phyloP scores from a whole-genome alignment of 1,284 basidiomycete genomes.

The Ganoderma resinaceum region DNA sequence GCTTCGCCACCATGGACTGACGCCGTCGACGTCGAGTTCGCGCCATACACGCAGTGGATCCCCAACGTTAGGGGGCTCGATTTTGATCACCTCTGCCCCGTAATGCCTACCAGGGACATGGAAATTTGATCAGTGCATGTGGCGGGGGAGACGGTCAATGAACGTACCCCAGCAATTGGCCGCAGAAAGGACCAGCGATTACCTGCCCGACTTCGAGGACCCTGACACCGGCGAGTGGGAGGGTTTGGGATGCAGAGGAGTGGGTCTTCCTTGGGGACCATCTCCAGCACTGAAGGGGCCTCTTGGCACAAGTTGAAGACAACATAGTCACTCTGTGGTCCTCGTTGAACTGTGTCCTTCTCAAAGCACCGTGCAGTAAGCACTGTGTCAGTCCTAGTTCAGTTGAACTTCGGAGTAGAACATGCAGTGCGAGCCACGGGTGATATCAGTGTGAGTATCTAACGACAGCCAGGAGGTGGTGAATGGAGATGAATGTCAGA shows the following conservation, averaged over 20 bases:
- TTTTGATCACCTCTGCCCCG: conserved; percentile 74
- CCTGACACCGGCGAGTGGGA: conserved; percentile 66
- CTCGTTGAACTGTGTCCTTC: no score
- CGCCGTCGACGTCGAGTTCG: conserved; percentile 72
- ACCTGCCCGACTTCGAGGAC: conserved; percentile 74
- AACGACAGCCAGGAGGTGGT: no score
- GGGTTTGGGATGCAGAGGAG: conserved; percentile 23
- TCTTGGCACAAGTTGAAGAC: no score
- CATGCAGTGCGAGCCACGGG: no score
- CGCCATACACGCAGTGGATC: conserved; percentile 77
- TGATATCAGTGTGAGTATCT: no score
- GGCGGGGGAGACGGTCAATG: background rate
- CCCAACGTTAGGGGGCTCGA: conserved; percentile 66
- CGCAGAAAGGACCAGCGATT: conserved; percentile 75
- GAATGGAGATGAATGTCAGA: no score
- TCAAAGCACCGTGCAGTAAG: no score
- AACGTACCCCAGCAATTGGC: conserved; percentile 68
- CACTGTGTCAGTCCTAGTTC: no score
- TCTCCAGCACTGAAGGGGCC: background rate
- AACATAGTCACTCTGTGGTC: no score
- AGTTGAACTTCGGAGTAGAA: no score
- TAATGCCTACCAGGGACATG: conserved; percentile 52
- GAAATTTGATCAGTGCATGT: background rate
- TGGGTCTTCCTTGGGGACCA: background rate
- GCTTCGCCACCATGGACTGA: conserved; percentile 76